phyloP scores from a whole-genome alignment of 75 land plant genomes.

The Sequoia sempervirens region DNA sequence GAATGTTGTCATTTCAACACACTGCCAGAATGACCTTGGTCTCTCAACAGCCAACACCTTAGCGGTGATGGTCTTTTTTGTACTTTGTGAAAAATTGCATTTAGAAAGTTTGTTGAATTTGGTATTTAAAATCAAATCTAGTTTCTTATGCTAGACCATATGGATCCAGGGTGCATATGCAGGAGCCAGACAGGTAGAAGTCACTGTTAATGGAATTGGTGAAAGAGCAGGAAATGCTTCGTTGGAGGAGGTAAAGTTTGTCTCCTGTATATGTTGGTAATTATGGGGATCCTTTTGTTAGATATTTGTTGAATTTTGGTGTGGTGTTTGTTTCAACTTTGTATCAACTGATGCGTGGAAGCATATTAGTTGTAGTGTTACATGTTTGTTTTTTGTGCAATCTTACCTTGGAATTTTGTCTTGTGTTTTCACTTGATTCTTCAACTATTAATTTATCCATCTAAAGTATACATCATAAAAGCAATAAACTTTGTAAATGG shows the following conservation, averaged over 20 bases:
- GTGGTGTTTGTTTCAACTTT: not conserved
- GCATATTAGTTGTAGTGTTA: not conserved
- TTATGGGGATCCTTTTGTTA: not conserved
- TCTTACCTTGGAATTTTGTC: not conserved
- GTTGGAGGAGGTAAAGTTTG: slow-evolving; percentile 69
- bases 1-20: slow-evolving; percentile 90
- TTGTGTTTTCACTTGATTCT: not conserved
- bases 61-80: slow-evolving; percentile 39
- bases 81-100: not conserved
- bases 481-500: not conserved
- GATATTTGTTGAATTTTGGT: not conserved
- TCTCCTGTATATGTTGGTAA: not conserved
- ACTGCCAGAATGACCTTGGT: slow-evolving; percentile 98
- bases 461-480: not conserved
- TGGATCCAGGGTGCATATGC: slow-evolving; percentile 76
- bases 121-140: not conserved
- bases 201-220: slow-evolving; percentile 98
- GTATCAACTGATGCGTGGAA: not conserved
- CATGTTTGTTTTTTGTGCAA: not conserved
- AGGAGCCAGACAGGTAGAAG: slow-evolving; percentile 96
- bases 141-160: slow-evolving; percentile 9
- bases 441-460: not conserved
- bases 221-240: slow-evolving; percentile 99
- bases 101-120: not conserved
- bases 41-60: slow-evolving; percentile 91